Evolutionary conservation across 1,284 basidiomycete species (phyloP).

Genomic region (Naganishia albida): DNA sequence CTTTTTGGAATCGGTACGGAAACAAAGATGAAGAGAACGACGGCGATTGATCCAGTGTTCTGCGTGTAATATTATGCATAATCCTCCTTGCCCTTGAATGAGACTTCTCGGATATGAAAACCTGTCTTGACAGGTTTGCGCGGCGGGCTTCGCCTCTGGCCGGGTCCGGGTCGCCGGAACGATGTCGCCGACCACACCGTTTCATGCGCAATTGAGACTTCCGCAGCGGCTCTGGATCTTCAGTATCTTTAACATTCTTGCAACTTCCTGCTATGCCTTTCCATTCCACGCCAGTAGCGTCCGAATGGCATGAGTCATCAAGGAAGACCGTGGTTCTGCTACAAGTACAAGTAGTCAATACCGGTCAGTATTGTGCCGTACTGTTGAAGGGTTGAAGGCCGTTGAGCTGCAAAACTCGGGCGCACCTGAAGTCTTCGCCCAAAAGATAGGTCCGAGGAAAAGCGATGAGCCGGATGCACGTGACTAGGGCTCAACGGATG

Average conservation of each 20-base stretch:
- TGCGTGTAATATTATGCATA: conserved; percentile 27
- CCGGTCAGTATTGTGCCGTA: no score
- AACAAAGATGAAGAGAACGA: conserved; percentile 25
- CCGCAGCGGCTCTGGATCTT: no score
- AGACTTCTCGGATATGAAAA: no score
- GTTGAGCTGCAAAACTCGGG: conserved; percentile 1
- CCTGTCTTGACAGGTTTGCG: no score
- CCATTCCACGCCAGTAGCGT: neutral
- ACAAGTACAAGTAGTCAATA: no score
- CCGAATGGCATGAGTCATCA: no score
- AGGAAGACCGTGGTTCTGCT: no score
- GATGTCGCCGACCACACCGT: no score
- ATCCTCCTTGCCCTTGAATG: conserved; percentile 10
- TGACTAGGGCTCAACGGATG: neutral
- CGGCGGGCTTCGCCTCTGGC: no score
- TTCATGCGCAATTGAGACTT: no score
- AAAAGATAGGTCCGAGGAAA: conserved; percentile 24
- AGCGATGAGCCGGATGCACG: conserved; percentile 18
- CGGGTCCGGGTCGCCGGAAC: no score
- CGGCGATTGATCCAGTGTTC: conserved; percentile 23
- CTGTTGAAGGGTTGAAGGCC: no score
- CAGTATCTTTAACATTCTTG: neutral
- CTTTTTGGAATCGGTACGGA: conserved; percentile 19
- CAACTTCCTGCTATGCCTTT: neutral
- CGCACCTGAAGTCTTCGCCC: neutral